Evolutionary conservation across 2,329 filamentous ascomycete species (phyloP).

Genomic region (Penicillium sp.): DNA sequence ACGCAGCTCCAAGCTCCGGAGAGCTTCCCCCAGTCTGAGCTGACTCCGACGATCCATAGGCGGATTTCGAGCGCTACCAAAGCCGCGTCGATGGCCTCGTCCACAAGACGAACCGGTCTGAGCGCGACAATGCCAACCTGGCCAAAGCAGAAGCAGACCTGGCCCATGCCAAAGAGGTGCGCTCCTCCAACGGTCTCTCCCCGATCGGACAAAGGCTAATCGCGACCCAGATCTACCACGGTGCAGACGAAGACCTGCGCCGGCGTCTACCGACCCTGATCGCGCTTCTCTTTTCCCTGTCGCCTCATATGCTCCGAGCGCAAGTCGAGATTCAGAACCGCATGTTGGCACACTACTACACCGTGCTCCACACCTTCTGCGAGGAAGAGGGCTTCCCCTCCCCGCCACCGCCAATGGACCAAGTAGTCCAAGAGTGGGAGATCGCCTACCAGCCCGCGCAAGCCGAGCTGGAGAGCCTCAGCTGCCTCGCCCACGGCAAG

Average conservation of each 20-base stretch:
- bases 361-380: conserved; percentile 70
- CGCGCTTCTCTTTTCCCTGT: conserved; percentile 66
- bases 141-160: conserved; percentile 71
- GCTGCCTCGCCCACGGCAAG: conserved; percentile 64
- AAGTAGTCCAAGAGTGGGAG: conserved; percentile 67
- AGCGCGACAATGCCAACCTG: conserved; percentile 69
- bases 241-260: conserved; percentile 71
- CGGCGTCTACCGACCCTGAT: conserved; percentile 69
- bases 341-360: conserved; percentile 75
- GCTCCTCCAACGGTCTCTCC: conserved; percentile 11
- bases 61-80: conserved; percentile 78
- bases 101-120: conserved; percentile 66
- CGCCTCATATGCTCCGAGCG: conserved; percentile 66
- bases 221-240: conserved; percentile 61
- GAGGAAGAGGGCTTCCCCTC: conserved; percentile 66
- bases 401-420: conserved; percentile 68
- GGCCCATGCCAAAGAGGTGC: conserved; percentile 61
- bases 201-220: neutral
- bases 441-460: conserved; percentile 61
- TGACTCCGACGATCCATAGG: conserved; percentile 34
- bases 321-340: conserved; percentile 76
- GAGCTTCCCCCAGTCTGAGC: neutral
- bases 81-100: conserved; percentile 66
- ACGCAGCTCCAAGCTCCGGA: too few relatives aligned
- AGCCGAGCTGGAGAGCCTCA: conserved; percentile 64